Evolutionary conservation across 306 rosid genomes (phyloP), one percentile per base, ranked within the genome.

Genomic region (Glycine latifolia): DNA sequence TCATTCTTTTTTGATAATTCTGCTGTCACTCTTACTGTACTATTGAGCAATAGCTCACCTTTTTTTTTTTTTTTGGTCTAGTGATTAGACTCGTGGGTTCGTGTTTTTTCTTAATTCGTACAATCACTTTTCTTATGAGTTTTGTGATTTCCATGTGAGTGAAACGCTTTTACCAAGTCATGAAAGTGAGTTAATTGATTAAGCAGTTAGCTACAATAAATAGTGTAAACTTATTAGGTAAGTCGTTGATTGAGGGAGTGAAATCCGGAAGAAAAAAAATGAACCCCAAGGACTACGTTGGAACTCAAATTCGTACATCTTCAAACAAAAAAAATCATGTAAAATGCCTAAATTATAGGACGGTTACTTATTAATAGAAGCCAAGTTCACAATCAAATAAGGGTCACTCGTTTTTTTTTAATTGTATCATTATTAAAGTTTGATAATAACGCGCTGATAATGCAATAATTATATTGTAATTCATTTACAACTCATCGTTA

Each of bases 21-120:
- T 65, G 12, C 71, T 44, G 87, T 78, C 58, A 31, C 20, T 55
- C 35, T 41, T 66, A 54, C 41, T 58, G 50, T 67, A 52, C 48
- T 20, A 4, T 48, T 48, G 63, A 77, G 13, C 20, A 75, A 49
- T 46, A 44, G 10, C 48, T 75, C 79, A 76, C 0, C 16, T 17
- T 26, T 44, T 53, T 26, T 26, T 39, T 53, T 35, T 39, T 73
- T 74, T 74, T 74, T 10, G 67, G 53, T 74, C 68, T 56, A 75
- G 43, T 75, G 58, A 75, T 43, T 11, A 75, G 68, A 56, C 79
- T 75, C 68, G 7, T 7, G 65, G 68, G 14, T 58, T 17, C 56
- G 68, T 75, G 69, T 75, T 75, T 41, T 37, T 43, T 74, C 78
- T 55, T 55, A 55, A 15, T 39, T 47, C 1, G 10, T 14, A 26